Base-by-base conservation (phyloP, 768 basidiomycete species). In the Leccinum imitatum region DNA sequence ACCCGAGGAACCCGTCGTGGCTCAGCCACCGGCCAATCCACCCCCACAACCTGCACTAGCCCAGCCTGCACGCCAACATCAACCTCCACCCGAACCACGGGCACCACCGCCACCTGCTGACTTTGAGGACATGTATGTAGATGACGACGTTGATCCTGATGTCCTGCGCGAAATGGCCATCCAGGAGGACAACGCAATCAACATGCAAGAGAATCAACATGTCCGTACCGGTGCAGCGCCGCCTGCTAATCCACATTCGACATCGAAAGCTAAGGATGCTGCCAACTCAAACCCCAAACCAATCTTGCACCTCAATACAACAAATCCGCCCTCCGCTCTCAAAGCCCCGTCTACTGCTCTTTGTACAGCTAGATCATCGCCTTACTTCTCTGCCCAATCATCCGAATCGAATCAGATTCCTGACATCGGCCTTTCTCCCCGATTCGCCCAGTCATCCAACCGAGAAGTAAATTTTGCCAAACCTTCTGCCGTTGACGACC, bases 401-500 rank as follows among this genome's bases (percentile, higher is more conserved):
- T 56, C 61, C 50, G 50, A 52, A 37, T 33, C 61, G 11, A 59
- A 61, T 3, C n/a, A 27, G n/a, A 50, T 67, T 50, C 71, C 65
- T 15, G 63, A 71, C 54, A 74, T 74, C 8, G 65, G 61, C 54
- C 69, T 64, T 27, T 61, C 65, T 70, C 82, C 67, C 59, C 70
- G 67, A 53, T 65, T 66, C 27, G 65, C 48, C n/a, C 62, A 63
- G n/a, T 53, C 61, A 44, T 62, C 68, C 31, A 69, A 71, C 3
- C 27, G 27, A 21, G 56, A 62, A 21, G 5, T 14, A 4, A 46
- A 69, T n/a, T 59, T 69, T 31, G 62, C 63, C 31, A 65, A 73
- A 21, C 60, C 70, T 13, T 71, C 73, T 51, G 73, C 74, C 27
- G 68, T 69, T 30, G 73, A 74, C 30, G 71, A 76, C 30, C 65